phyloP scores from a whole-genome alignment of 495 filamentous ascomycete species.

The Penicillium chermesinum region DNA sequence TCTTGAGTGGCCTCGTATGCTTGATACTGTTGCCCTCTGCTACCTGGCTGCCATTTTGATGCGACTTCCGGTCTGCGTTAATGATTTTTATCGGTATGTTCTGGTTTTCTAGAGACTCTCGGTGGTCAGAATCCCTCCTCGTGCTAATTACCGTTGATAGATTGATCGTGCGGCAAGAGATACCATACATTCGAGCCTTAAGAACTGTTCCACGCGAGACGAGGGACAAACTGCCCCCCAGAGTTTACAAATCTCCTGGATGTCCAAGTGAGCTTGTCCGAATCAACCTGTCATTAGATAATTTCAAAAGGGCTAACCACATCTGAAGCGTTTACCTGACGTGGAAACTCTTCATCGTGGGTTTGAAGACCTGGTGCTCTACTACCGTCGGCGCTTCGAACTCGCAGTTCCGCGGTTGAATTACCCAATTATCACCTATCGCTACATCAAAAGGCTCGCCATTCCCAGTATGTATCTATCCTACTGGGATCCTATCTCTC shows the following conservation, averaged over 20 bases:
- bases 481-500: neutral
- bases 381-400: constrained; percentile 61
- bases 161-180: constrained; percentile 40
- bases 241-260: constrained; percentile 55
- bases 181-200: constrained; percentile 42
- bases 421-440: constrained; percentile 56
- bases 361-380: constrained; percentile 54
- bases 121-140: no score
- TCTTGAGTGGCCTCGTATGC: constrained; percentile 49
- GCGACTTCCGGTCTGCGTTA: constrained; percentile 57
- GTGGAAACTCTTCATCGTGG: constrained; percentile 58
- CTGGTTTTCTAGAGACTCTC: neutral
- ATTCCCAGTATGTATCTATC: constrained; percentile 60
- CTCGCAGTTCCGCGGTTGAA: constrained; percentile 72
- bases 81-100: constrained; percentile 54
- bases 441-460: constrained; percentile 66
- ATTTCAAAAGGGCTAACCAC: neutral
- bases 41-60: constrained; percentile 63
- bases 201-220: constrained; percentile 58
- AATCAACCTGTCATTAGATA: neutral
- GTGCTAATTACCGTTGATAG: constrained; percentile 6
- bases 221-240: constrained; percentile 56
- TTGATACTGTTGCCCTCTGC: constrained; percentile 60
- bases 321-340: constrained; percentile 31
- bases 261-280: constrained; percentile 37